Evolutionary conservation across 2,329 filamentous ascomycete genomes (phyloP).

Genomic region (Fusarium anguioides): DNA sequence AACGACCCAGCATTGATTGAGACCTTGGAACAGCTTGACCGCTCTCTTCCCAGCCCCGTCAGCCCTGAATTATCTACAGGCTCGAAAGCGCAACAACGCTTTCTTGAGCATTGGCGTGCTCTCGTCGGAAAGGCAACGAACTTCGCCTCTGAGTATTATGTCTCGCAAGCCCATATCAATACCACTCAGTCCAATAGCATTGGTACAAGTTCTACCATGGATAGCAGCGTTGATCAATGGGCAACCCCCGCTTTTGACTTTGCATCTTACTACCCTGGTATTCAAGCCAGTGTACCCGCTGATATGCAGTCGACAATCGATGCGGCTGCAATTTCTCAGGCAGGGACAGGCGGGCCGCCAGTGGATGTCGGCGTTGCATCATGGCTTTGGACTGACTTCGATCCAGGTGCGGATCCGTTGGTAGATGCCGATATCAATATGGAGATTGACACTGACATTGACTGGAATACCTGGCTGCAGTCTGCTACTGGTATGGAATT

Average conservation of each 20-base stretch:
- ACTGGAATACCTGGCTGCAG: slow-evolving; percentile 54
- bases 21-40: slow-evolving; percentile 47
- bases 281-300: neutral
- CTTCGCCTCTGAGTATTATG: rapidly evolving
- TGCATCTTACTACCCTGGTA: neutral
- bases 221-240: neutral
- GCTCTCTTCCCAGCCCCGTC: slow-evolving; percentile 40
- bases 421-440: slow-evolving; percentile 44
- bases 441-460: slow-evolving; percentile 47
- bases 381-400: slow-evolving; percentile 51
- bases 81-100: neutral
- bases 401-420: slow-evolving; percentile 47
- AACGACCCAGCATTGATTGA: slow-evolving; percentile 41
- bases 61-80: slow-evolving; percentile 44
- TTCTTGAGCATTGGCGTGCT: slow-evolving; percentile 29
- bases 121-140: slow-evolving; percentile 2
- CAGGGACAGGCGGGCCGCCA: neutral
- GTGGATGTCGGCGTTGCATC: slow-evolving; percentile 37
- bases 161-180: neutral
- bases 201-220: neutral
- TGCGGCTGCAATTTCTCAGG: neutral
- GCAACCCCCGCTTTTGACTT: neutral
- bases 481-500: slow-evolving; percentile 49
- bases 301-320: neutral
- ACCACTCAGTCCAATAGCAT: neutral